Percentiles rank a stretch among this genome's conserved stretches.
phyloP scores from a whole-genome alignment of 2,329 filamentous ascomycete species.

The Thielaviopsis ethacetica region DNA sequence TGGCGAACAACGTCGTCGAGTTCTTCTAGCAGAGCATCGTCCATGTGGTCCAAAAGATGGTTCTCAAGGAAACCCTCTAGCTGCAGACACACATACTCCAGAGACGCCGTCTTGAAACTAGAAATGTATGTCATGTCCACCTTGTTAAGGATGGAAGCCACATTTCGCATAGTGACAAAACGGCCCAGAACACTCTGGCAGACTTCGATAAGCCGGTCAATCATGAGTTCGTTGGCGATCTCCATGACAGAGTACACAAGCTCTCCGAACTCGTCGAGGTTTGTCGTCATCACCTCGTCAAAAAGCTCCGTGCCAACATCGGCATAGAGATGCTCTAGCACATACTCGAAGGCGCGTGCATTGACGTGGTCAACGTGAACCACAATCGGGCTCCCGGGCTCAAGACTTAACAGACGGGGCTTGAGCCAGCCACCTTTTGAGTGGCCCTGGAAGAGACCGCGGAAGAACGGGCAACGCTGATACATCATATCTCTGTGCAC shows the following conservation, averaged over 20 bases:
- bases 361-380: slow-evolving; percentile 76
- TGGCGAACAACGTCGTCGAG: slow-evolving; percentile 65
- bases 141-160: slow-evolving; percentile 69
- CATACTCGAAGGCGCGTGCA: slow-evolving; percentile 56
- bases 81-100: slow-evolving; percentile 86
- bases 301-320: slow-evolving; percentile 72
- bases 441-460: slow-evolving; percentile 76
- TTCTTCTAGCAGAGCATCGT: slow-evolving; percentile 65
- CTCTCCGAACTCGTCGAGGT: slow-evolving; percentile 73
- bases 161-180: slow-evolving; percentile 75
- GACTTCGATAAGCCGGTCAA: slow-evolving; percentile 75
- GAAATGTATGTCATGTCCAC: slow-evolving; percentile 70
- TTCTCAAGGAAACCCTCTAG: slow-evolving; percentile 88
- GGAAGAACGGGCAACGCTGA: slow-evolving; percentile 79
- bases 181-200: slow-evolving; percentile 73
- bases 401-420: slow-evolving; percentile 35
- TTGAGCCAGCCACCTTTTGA: slow-evolving; percentile 72
- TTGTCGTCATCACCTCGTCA: slow-evolving; percentile 51
- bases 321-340: slow-evolving; percentile 68
- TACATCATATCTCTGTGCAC: slow-evolving; percentile 70
- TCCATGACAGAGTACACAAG: slow-evolving; percentile 81
- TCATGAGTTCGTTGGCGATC: slow-evolving; percentile 86
- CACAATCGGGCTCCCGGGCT: slow-evolving; percentile 28
- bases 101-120: slow-evolving; percentile 71
- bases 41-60: slow-evolving; percentile 68